Conservation (phyloP, 805 yeast species). For the Ogataea haglerorum region DNA sequence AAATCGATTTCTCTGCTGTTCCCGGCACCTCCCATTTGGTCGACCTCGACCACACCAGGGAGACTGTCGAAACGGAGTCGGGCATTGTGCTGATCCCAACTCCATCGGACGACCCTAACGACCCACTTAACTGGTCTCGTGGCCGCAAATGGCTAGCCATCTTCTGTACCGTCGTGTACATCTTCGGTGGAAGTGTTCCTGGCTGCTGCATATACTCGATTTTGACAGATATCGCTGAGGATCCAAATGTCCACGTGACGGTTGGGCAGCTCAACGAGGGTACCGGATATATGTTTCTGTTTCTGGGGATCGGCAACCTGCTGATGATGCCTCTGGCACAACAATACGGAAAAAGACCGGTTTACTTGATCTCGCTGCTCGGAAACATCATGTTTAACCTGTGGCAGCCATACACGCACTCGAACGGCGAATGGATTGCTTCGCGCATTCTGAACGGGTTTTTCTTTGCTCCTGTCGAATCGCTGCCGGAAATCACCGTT, state of each 20-base stretch:
- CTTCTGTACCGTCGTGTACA: constrained; percentile 41
- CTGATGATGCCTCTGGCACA: constrained; percentile 38
- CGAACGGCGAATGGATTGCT: constrained; percentile 33
- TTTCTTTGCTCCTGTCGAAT: constrained; percentile 39
- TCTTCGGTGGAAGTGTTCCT: constrained; percentile 28
- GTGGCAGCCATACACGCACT: constrained; percentile 34
- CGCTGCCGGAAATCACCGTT: constrained; percentile 47
- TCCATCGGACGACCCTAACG: constrained; percentile 67
- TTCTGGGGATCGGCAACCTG: constrained; percentile 38
- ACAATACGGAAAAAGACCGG: constrained; percentile 38
- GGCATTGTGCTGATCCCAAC: constrained; percentile 57
- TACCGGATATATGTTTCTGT: constrained; percentile 39
- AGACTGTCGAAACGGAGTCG: constrained; percentile 17
- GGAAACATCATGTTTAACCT: constrained; percentile 30
- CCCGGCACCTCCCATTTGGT: constrained; percentile 18
- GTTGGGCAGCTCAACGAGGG: constrained; percentile 33
- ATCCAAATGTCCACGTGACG: constrained; percentile 21
- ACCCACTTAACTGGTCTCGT: constrained; percentile 62
- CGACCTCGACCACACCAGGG: constrained; percentile 9
- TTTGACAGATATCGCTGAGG: constrained; percentile 21
- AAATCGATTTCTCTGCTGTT: constrained; percentile 5
- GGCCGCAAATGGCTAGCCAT: constrained; percentile 46
- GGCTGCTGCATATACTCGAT: constrained; percentile 29
- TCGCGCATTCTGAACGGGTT: constrained; percentile 31
- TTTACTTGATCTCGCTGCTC: constrained; percentile 32